These are phyloP conservation scores for Suillus lakei DNA, from an alignment of 768 basidiomycete species.

Conservation along the genomic window DNA sequence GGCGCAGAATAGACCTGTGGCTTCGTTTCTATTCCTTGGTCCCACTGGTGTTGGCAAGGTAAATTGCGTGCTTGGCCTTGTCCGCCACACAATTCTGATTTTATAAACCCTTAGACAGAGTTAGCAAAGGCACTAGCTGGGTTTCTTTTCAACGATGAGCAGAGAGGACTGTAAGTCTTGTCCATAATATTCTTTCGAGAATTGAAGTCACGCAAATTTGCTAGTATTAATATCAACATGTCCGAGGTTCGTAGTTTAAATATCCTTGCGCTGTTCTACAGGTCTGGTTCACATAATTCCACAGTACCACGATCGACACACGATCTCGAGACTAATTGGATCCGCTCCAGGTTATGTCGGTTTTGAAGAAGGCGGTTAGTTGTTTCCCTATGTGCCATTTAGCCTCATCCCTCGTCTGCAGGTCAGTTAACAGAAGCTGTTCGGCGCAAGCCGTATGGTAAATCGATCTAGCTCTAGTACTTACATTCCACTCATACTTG, in stretches of 20 bases:
- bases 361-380: constrained; percentile 68
- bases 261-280: background rate
- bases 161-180: constrained; percentile 72
- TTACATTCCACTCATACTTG: background rate
- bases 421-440: constrained; percentile 72
- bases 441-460: constrained; percentile 61
- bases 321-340: constrained; percentile 88
- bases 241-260: constrained; percentile 57
- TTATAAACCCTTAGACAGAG: constrained; percentile 63
- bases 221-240: constrained; percentile 91
- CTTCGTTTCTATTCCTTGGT: constrained; percentile 90
- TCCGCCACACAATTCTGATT: constrained; percentile 2
- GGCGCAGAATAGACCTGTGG: constrained; percentile 87
- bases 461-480: background rate
- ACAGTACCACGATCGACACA: constrained; percentile 92
- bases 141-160: constrained; percentile 91
- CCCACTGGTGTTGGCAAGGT: constrained; percentile 90
- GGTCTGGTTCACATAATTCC: background rate
- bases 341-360: constrained; percentile 92
- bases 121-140: constrained; percentile 86
- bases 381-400: background rate
- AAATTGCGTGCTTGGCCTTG: constrained; percentile 6
- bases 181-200: background rate
- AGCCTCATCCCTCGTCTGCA: constrained; percentile 16
- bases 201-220: constrained; percentile 2